Evolutionary conservation across 768 basidiomycete genomes (phyloP).

Genomic region (Suillus spraguei): DNA sequence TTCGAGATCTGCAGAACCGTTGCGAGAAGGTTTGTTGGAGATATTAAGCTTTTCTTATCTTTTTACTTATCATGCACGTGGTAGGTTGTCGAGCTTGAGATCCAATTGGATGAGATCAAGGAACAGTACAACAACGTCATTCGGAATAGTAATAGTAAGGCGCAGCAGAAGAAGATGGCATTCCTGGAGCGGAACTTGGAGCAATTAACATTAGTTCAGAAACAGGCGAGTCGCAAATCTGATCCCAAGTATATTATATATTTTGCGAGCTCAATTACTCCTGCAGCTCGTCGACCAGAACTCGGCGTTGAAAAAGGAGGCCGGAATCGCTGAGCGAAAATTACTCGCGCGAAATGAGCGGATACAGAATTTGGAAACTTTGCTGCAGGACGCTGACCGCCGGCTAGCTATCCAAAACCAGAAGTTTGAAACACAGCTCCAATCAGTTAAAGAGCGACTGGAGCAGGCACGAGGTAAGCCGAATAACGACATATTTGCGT

Average conservation of each 20-base stretch:
- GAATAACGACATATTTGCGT: constrained; percentile 17
- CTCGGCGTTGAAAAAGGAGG: constrained; percentile 95
- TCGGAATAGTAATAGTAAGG: constrained; percentile 96
- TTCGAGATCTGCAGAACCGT: constrained; percentile 98
- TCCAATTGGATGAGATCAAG: constrained; percentile 96
- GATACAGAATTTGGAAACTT: constrained; percentile 93
- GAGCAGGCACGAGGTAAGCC: constrained; percentile 88
- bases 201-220: constrained; percentile 93
- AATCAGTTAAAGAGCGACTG: constrained; percentile 88
- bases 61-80: constrained; percentile 15
- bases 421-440: constrained; percentile 93
- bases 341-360: constrained; percentile 95
- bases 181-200: constrained; percentile 97
- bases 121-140: constrained; percentile 99
- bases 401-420: constrained; percentile 90
- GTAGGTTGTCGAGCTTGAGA: constrained; percentile 98
- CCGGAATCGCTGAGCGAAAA: constrained; percentile 95
- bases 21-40: constrained; percentile 85
- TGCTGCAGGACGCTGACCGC: constrained; percentile 93
- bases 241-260: constrained; percentile 4
- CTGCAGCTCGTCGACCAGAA: constrained; percentile 96
- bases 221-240: constrained; percentile 66
- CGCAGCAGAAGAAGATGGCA: constrained; percentile 99
- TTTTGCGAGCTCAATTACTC: constrained; percentile 20
- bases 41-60: constrained; percentile 8